phyloP scores from a whole-genome alignment of 2,329 filamentous ascomycete genomes.

The Myriosclerotinia scirpicola region DNA sequence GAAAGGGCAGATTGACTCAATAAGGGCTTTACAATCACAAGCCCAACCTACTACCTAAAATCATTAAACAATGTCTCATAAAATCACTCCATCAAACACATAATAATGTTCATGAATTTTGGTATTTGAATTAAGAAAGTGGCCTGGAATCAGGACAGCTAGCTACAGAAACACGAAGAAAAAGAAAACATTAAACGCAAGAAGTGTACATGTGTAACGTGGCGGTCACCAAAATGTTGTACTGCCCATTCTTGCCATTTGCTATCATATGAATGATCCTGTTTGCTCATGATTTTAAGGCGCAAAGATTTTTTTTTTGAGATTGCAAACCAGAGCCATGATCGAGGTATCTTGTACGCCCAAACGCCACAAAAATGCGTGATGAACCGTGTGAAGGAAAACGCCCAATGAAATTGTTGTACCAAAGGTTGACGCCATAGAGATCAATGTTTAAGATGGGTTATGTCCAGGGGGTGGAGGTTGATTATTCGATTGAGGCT shows the following conservation, averaged over 20 bases:
- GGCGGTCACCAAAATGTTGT: neutral
- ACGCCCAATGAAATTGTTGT: neutral
- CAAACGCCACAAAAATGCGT: slow-evolving; percentile 22
- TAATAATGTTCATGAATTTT: neutral
- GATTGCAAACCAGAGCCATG: slow-evolving; percentile 10
- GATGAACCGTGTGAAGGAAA: slow-evolving; percentile 9
- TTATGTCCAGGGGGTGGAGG: slow-evolving; percentile 35
- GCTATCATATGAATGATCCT: slow-evolving; percentile 14
- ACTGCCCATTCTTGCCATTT: slow-evolving; percentile 1
- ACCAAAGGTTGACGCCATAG: neutral
- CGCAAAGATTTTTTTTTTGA: neutral
- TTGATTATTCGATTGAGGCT: slow-evolving; percentile 27
- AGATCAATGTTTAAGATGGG: slow-evolving; percentile 25
- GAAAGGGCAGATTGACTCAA: too few species aligned
- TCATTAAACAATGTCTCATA: neutral
- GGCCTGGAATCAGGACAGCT: neutral
- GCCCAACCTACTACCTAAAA: neutral
- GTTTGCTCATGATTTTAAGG: slow-evolving; percentile 16
- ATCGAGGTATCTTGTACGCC: slow-evolving; percentile 22
- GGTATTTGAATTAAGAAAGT: neutral
- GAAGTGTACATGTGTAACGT: neutral
- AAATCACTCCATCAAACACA: neutral
- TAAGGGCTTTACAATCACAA: neutral
- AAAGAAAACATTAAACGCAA: slow-evolving; percentile 3
- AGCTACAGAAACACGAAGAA: slow-evolving; percentile 1